phyloP scores from a whole-genome alignment of 331 rosid species.

The Arachis monticola region DNA sequence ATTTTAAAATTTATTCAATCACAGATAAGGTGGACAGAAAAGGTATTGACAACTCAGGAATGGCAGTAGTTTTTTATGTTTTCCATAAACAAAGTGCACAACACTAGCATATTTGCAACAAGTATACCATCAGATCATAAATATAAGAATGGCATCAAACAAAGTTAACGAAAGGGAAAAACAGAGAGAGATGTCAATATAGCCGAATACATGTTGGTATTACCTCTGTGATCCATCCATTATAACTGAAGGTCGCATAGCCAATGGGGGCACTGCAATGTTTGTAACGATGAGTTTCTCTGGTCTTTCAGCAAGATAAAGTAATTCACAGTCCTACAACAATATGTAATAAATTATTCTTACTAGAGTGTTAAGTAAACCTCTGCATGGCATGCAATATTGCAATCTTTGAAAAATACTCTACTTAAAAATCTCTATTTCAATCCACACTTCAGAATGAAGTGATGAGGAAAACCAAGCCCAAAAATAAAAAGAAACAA shows the following conservation, averaged over 20 bases:
- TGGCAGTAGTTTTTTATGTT: neutral
- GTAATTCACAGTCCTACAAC: slow-evolving; percentile 86
- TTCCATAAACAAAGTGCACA: neutral
- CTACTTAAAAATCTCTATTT: neutral
- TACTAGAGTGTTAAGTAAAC: slow-evolving; percentile 32
- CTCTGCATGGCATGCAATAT: slow-evolving; percentile 4
- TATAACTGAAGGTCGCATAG: slow-evolving; percentile 91
- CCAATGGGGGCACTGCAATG: slow-evolving; percentile 84
- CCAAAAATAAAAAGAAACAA: slow-evolving; percentile 15
- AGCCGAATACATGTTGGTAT: slow-evolving; percentile 24
- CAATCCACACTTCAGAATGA: slow-evolving; percentile 13
- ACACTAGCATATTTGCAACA: neutral
- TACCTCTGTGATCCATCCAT: slow-evolving; percentile 83
- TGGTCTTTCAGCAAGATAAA: slow-evolving; percentile 76
- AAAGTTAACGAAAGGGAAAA: neutral
- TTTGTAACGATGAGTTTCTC: slow-evolving; percentile 72
- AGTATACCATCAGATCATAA: slow-evolving; percentile 1
- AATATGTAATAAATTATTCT: slow-evolving; percentile 34
- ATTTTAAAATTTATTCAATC: slow-evolving; percentile 1
- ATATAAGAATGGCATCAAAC: slow-evolving; percentile 10
- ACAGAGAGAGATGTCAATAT: slow-evolving; percentile 2
- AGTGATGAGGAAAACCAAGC: slow-evolving; percentile 15
- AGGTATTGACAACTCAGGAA: neutral
- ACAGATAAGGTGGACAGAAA: neutral
- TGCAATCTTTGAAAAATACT: no score